Percentiles rank a stretch among this genome's conserved stretches.
These are phyloP conservation scores for Aureobasidium namibiae DNA, from an alignment of 2,329 filamentous ascomycete species.

Conservation along the genomic window DNA sequence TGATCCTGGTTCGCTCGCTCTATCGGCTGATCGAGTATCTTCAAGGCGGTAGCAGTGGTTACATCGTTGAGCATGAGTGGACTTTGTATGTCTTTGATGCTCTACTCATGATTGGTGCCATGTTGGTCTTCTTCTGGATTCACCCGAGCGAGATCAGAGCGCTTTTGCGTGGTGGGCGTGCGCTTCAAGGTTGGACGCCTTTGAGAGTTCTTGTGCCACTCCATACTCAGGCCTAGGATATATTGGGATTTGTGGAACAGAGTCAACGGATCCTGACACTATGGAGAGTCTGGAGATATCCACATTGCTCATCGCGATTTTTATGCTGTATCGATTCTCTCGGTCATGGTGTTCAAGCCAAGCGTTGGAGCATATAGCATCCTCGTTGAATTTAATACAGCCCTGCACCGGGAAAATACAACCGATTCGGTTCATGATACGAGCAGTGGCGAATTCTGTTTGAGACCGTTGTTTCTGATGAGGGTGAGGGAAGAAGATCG, in stretches of 20 bases:
- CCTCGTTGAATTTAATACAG: no score
- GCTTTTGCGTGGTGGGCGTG: background rate
- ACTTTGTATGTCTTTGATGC: constrained; percentile 41
- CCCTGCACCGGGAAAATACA: no score
- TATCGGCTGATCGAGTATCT: constrained; percentile 43
- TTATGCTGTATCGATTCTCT: no score
- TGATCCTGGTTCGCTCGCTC: constrained; percentile 40
- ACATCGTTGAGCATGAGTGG: constrained; percentile 34
- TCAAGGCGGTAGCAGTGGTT: constrained; percentile 32
- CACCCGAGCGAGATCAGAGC: constrained; percentile 1
- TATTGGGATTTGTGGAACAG: background rate
- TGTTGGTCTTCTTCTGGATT: constrained; percentile 17
- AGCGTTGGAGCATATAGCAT: no score
- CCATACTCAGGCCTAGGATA: background rate
- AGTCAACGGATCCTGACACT: no score
- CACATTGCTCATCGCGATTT: no score
- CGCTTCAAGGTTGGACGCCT: background rate
- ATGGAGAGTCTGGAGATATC: no score
- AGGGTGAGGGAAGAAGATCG: no score
- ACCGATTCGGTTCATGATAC: no score
- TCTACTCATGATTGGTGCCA: constrained; percentile 29
- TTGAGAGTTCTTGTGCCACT: background rate
- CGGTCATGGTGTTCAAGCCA: no score
- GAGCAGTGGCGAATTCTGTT: no score
- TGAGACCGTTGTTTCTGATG: no score